phyloP scores from a whole-genome alignment of 768 basidiomycete genomes.

The Peribolospora baueri region DNA sequence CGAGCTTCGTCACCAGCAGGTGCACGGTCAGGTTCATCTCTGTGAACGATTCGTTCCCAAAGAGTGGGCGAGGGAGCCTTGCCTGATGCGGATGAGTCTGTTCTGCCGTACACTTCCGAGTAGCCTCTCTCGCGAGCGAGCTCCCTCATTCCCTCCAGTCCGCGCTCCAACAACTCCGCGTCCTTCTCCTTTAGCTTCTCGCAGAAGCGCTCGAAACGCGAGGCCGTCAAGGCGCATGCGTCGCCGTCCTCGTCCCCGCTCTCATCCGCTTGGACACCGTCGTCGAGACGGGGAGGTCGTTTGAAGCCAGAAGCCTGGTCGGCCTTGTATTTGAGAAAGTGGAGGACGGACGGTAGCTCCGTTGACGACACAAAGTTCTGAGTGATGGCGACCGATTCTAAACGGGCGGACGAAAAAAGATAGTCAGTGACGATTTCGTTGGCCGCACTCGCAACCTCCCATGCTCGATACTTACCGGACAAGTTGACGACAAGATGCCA shows the following conservation, averaged over 20 bases:
- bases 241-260: slow-evolving; percentile 2
- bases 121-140: not conserved
- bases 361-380: slow-evolving; percentile 15
- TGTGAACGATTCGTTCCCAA: not conserved
- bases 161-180: not conserved
- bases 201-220: slow-evolving; percentile 7
- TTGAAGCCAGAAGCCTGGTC: slow-evolving; percentile 16
- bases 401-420: too few relatives aligned
- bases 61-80: not conserved
- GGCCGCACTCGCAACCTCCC: too few relatives aligned
- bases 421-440: too few relatives aligned
- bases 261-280: not conserved
- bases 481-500: slow-evolving; percentile 11
- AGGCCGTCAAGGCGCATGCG: not conserved
- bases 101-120: not conserved
- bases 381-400: slow-evolving; percentile 14
- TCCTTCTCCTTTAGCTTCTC: not conserved
- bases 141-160: not conserved
- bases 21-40: not conserved
- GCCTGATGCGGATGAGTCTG: not conserved
- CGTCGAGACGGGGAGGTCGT: not conserved
- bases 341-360: slow-evolving; percentile 13
- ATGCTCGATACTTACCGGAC: too few relatives aligned
- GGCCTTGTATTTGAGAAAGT: slow-evolving; percentile 12
- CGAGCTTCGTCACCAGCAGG: not conserved